Conservation (phyloP, 495 filamentous ascomycete species). For the Arthonia radiata region DNA sequence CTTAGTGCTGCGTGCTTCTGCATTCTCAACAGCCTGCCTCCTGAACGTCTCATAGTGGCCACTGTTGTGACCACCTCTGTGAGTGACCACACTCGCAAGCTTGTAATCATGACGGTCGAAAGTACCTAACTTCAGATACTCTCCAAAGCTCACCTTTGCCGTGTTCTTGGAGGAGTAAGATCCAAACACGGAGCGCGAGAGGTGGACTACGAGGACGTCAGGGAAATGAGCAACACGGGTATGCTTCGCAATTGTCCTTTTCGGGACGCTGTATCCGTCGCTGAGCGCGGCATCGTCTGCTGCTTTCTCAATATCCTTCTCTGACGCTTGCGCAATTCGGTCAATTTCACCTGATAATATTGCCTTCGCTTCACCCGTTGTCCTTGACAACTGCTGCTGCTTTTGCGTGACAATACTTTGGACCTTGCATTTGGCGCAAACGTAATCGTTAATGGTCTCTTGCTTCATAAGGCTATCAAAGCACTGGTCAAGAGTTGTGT, state of each 20-base stretch:
- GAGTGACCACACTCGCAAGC: conserved; percentile 67
- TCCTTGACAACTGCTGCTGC: conserved; percentile 20
- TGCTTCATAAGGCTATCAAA: conserved; percentile 87
- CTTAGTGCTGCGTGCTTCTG: too few species aligned
- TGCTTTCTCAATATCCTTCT: conserved; percentile 50
- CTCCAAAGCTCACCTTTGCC: conserved; percentile 80
- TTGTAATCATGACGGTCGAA: conserved; percentile 57
- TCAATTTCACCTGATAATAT: conserved; percentile 29
- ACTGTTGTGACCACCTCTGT: conserved; percentile 87
- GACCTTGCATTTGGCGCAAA: conserved; percentile 80
- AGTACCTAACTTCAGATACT: conserved; percentile 52
- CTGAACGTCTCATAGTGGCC: conserved; percentile 96
- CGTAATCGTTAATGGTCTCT: conserved; percentile 90
- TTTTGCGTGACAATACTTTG: conserved; percentile 38
- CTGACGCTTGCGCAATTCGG: conserved; percentile 33
- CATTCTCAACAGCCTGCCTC: conserved; percentile 61
- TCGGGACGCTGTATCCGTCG: conserved; percentile 43
- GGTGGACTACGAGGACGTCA: conserved; percentile 70
- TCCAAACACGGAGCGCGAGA: conserved; percentile 80
- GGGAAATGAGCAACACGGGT: conserved; percentile 70
- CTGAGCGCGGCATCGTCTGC: conserved; percentile 54
- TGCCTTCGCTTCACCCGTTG: conserved; percentile 21
- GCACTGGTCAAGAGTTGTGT: conserved; percentile 43
- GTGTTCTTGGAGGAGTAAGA: conserved; percentile 71
- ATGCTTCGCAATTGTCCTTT: conserved; percentile 61